Evolutionary conservation across 2,329 filamentous ascomycete species (phyloP), one percentile per base, ranked within the genome.

Genomic region (Aciculosporium take): DNA sequence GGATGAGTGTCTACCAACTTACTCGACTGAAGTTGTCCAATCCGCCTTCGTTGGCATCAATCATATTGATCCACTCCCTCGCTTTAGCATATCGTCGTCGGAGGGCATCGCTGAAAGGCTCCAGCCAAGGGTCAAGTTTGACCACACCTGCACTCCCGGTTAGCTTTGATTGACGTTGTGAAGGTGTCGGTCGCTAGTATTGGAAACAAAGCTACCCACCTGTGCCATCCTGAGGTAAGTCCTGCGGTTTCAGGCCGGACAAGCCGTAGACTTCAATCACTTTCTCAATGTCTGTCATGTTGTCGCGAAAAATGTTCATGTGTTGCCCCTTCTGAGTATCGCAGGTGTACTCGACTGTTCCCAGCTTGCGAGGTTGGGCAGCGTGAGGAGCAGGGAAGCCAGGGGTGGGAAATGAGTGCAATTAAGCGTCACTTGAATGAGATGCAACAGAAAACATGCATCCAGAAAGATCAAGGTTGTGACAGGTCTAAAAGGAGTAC

Each of bases 11-110:
- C 8, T 20, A 3, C 37, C 6, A 37, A 18, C 69, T 46, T 59
- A 84, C 86, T 64, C 74, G 83, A 53, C 84, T 89, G 65, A 96
- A 98, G 60, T 89, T 86, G 46, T 94, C 85, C 33, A 98, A 59
- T 13, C 91, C 86, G 38, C 91, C 91, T 61, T 98, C 91, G 1
- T 74, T 76, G 28, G 85, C 72, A 48, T 94, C 68, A 56, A 98
- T 84, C 23, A 67, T 80, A 58, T 83, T 77, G 55, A 95, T 84
- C 91, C 89, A 96, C 44, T 83, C 68, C 53, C 93, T 79, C 9
- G 88, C 78, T 57, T 84, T 85, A 44, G 73, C 64, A 62, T 81
- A 95, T 56, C 91, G 78, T 46, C 76, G 73, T 60, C 76, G 80
- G 48, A 98, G 69, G 25, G 79, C 68, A 42, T 81, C 84, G 53